phyloP scores from a whole-genome alignment of 73 alveolate species.

The Tetrahymena elliotti region DNA sequence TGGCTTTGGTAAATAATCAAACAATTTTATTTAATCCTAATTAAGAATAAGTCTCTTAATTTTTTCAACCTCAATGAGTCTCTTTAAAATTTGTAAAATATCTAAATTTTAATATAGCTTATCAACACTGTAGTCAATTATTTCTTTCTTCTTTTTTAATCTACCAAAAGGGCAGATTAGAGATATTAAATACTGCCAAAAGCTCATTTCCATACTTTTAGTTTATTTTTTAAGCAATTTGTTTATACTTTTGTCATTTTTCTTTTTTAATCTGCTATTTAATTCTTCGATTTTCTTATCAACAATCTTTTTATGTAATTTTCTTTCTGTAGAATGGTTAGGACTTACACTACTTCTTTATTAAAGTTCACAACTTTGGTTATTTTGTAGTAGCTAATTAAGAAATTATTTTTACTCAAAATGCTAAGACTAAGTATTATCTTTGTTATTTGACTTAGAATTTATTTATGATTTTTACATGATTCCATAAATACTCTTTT shows the following conservation, averaged over 20 bases:
- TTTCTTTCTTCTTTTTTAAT: not conserved
- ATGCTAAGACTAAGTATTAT: not conserved
- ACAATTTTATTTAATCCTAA: conserved; percentile 5
- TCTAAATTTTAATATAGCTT: conserved; percentile 9
- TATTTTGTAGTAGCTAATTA: not conserved
- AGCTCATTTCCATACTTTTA: not conserved
- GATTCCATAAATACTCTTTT: not conserved
- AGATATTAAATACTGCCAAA: not conserved
- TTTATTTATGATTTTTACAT: not conserved
- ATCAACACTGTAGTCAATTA: conserved; percentile 3
- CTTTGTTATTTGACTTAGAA: too few relatives aligned
- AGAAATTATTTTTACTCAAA: not conserved
- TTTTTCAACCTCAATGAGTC: conserved; percentile 14
- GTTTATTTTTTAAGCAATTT: not conserved
- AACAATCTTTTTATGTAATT: not conserved
- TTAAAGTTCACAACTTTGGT: not conserved
- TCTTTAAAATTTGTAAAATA: conserved; percentile 4
- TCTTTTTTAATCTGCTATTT: not conserved
- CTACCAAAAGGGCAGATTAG: not conserved
- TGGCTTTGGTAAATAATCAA: conserved; percentile 31
- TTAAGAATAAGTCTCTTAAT: not conserved
- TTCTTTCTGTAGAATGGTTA: not conserved
- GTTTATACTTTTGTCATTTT: too few relatives aligned
- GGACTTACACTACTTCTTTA: not conserved
- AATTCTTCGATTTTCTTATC: not conserved